Base-by-base conservation (phyloP, 140 eudicot genomes). In the Senecio squalidus region DNA sequence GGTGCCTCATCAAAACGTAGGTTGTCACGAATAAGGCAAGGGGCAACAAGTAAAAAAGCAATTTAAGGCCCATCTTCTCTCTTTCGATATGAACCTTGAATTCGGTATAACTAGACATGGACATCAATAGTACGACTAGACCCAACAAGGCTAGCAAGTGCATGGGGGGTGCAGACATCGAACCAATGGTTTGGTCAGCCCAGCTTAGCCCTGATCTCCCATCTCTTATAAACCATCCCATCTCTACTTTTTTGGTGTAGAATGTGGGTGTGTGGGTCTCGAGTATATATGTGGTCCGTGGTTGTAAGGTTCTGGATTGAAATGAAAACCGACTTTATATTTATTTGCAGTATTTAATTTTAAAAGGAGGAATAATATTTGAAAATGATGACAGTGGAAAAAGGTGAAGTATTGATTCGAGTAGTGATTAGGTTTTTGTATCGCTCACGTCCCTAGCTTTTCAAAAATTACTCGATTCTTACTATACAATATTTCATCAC, bases 91-190 rank as follows among this genome's bases (percentile, higher is more conserved):
- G 70, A 48, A 74, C 76, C 69, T 89, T 77, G 76, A 58, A 70
- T 5, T 75, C 77, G 3, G 80, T 69, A 15, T 78, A 74, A 20
- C 34, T 48, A 14, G 88, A 65, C 55, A 79, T 36, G 31, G 58
- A 69, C 67, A 82, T 26, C 29, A 82, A 40, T 11, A 84, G 59
- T 11, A 84, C 52, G 23, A 60, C 69, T 14, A 89, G 13, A 3
- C 74, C 82, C 34, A 81, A 62, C 31, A 89, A 79, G 38, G 79
- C 78, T 9, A 89, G 6, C 3, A 89, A 64, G 8, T 76, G 86
- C 62, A 65, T 21, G 0, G 97, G 95, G 23, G 95, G 88, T 11
- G 92, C 66, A 3, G 85, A 69, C 28, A 78, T 46, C n/a, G 90
- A 76, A 8, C 64, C 77, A 11, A 85, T 44, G 55, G 88, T 73